phyloP scores from a whole-genome alignment of 805 yeast genomes.

The Kurtzmaniella fragi region DNA sequence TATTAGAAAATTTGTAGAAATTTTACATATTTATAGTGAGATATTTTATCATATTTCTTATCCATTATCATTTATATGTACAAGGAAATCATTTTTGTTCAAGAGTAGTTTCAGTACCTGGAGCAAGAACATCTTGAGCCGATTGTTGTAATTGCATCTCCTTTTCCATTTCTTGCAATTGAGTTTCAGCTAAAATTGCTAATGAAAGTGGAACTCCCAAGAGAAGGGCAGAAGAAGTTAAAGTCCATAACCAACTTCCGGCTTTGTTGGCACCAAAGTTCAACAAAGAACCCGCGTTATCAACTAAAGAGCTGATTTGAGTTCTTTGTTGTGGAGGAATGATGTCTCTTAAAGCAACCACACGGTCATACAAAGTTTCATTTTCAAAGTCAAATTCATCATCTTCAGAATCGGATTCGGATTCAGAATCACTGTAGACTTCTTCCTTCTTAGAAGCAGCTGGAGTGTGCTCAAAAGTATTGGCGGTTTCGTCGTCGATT shows the following conservation, averaged over 20 bases:
- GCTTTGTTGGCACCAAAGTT: constrained; percentile 49
- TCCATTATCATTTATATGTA: constrained; percentile 4
- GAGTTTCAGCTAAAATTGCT: constrained; percentile 88
- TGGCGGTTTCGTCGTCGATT: constrained; percentile 54
- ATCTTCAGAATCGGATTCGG: constrained; percentile 54
- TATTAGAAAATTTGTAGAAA: background rate
- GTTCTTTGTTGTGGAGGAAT: constrained; percentile 82
- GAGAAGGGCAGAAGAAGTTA: constrained; percentile 77
- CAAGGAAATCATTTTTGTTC: constrained; percentile 5
- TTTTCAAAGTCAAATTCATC: constrained; percentile 72
- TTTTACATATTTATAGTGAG: too few relatives aligned
- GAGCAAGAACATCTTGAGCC: constrained; percentile 68
- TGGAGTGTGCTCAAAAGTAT: constrained; percentile 26
- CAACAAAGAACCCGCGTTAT: constrained; percentile 21
- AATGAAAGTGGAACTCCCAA: constrained; percentile 91
- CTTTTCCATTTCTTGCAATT: constrained; percentile 89
- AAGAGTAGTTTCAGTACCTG: constrained; percentile 52
- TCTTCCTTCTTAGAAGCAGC: constrained; percentile 26
- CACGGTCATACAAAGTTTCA: constrained; percentile 83
- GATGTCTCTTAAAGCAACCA: constrained; percentile 87
- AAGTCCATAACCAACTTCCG: constrained; percentile 79
- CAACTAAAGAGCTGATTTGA: constrained; percentile 31
- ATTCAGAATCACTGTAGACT: constrained; percentile 22
- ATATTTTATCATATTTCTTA: too few relatives aligned
- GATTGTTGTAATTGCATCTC: constrained; percentile 79